Conservation (phyloP, 345 rosid species). For the Hypericum androsaemum region DNA sequence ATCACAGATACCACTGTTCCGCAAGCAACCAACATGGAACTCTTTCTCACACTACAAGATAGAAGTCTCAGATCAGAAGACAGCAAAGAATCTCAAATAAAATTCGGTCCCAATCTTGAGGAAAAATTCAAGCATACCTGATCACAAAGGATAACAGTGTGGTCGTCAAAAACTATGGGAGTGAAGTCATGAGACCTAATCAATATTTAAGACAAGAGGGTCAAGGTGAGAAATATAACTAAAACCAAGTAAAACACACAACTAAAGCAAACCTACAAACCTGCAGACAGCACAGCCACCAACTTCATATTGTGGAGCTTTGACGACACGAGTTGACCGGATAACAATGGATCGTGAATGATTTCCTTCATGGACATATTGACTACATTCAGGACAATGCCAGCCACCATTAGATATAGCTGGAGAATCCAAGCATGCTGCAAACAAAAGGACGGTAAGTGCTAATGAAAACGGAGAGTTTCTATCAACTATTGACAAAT, state of each 20-base stretch:
- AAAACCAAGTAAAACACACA: background rate
- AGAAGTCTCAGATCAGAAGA: background rate
- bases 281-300: conserved; percentile 97
- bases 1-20: conserved; percentile 61
- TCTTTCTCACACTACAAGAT: conserved; percentile 74
- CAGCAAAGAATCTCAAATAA: background rate
- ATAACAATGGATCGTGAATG: conserved; percentile 43
- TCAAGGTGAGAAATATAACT: background rate
- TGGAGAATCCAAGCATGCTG: conserved; percentile 74
- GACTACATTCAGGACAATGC: conserved; percentile 68
- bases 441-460: conserved; percentile 26
- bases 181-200: conserved; percentile 75
- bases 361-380: conserved; percentile 29
- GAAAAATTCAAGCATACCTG: conserved; percentile 47
- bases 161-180: conserved; percentile 53
- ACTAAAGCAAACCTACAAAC: conserved; percentile 51
- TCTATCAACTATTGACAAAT: background rate
- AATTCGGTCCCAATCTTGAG: background rate
- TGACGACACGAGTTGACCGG: conserved; percentile 55
- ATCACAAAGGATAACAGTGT: conserved; percentile 87
- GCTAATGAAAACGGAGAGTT: conserved; percentile 6
- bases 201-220: conserved; percentile 11
- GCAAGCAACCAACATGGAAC: conserved; percentile 77
- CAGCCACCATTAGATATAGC: conserved; percentile 60
- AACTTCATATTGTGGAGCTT: conserved; percentile 62